Base-by-base conservation (phyloP, 495 filamentous ascomycete genomes). In the Aspergillus indologenus region DNA sequence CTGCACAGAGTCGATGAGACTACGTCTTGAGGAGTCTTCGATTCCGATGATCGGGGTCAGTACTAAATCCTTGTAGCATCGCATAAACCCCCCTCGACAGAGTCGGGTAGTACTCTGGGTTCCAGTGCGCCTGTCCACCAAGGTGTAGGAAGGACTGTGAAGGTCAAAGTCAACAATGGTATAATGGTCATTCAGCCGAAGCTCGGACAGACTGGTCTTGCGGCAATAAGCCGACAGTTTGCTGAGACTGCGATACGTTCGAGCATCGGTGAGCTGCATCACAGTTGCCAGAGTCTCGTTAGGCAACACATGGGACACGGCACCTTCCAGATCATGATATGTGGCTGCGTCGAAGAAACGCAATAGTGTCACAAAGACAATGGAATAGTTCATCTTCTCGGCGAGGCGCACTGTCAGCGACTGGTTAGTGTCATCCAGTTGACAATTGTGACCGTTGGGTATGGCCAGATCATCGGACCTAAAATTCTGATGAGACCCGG, bases 121-220 rank as follows among this genome's bases (percentile, higher is more conserved):
- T 5, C 62, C 59, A 9, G 62, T 48, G 17, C 24, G 34, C 21
- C 48, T 12, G 29, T 67, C 44, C 34, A 61, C 56, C 24, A 67
- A 43, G 14, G 56, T 15, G n/a, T 53, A 59, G 2, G 15, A n/a
- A 8, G 20, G 24, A 17, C 24, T 42, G 14, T 45, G 18, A 18
- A 6, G 1, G 14, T 59, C 50, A 14, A 31, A 24, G 14, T 42
- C 44, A 23, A 67, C 40, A 2, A 61, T n/a, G 6, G 58, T 52
- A 46, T 67, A 67, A 5, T 61, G 23, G 42, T 67, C 56, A 45
- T 62, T 61, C 22, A 64, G 21, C 2, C 58, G 61, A 18, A 61
- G 53, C 22, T 52, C 56, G 26, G 34, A 45, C 22, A 51, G 26
- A 26, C 57, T 47, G 7, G 58, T 17, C 18, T 58, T 21, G 21